Evolutionary conservation across 148 eudicot species (phyloP).

Genomic region (Agrostemma githago): DNA sequence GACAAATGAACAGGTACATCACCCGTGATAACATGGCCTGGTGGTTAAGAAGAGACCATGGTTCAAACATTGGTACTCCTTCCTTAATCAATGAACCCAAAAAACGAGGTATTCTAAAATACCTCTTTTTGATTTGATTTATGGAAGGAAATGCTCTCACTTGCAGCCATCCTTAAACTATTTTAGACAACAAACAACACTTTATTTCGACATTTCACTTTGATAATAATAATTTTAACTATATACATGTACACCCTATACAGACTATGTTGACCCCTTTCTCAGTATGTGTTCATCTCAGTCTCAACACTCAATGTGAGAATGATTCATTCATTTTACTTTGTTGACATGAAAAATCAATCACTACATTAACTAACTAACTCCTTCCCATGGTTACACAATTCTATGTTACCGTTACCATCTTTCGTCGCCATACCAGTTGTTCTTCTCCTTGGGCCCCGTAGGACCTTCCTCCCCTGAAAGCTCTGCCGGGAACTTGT

Average conservation of each 20-base stretch:
- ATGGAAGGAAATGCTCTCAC: neutral
- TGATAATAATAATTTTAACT: neutral
- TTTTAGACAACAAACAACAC: neutral
- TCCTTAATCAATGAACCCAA: neutral
- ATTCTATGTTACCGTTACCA: constrained; percentile 43
- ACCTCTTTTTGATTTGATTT: neutral
- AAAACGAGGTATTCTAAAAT: neutral
- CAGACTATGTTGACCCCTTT: neutral
- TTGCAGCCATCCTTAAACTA: neutral
- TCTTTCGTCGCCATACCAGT: constrained; percentile 85
- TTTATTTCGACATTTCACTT: neutral
- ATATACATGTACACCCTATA: neutral
- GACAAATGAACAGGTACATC: too few species aligned
- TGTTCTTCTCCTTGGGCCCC: constrained; percentile 96
- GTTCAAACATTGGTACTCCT: neutral
- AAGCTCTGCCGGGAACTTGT: constrained; percentile 62
- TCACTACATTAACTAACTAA: neutral
- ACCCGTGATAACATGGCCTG: neutral
- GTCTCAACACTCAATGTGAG: neutral
- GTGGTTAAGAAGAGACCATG: neutral
- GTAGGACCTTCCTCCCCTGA: constrained; percentile 83
- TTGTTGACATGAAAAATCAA: neutral
- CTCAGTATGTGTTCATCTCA: neutral
- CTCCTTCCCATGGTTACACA: neutral
- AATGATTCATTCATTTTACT: neutral